Base-by-base conservation (phyloP, 306 rosid genomes). In the Ochetophila trinervis region DNA sequence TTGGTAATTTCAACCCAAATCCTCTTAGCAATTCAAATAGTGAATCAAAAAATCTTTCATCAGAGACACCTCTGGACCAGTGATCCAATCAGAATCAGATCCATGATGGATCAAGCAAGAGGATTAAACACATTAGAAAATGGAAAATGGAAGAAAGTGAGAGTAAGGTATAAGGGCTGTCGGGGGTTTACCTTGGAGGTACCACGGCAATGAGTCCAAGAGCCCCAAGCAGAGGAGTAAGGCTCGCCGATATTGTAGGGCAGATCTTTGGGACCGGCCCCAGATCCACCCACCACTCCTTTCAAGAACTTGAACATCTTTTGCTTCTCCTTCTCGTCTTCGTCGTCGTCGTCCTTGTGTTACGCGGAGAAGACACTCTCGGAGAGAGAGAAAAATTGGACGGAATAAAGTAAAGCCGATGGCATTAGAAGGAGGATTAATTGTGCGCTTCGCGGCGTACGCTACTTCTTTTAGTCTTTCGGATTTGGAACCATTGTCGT, bases 201-300 rank as follows among this genome's bases (percentile, higher is more conserved):
- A 75, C 87, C 97, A 57, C 94, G 95, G 66, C 52, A 84, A 74
- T 93, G 97, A 84, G 86, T 69, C 99, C 99, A 93, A 24, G 99
- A 93, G 47, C 99, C 97, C 99, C 99, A 89, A 57, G 97, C 97
- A 42, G 79, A 86, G 32, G 94, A 77, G 57, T 87, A 90, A 36
- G 99, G 88, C 19, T 93, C 97, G 60, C 90, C 96, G 66, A 90
- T 81, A 60, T 74, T 86, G 87, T 89, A 93, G 11, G 98, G 98
- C 53, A 93, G 97, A 93, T 93, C 98, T 60, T 81, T 93, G 67
- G 79, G 75, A 40, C 96, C 97, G 4, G 85, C 59, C 40, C 97
- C 96, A 62, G 98, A 93, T 89, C 97, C 98, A 74, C 90, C 94
- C 73, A 89, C 98, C 40, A 90, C 98, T 48, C 95, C 96, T 69